Conservation (phyloP, 73 alveolate genomes). For the Paramecium sonneborni region DNA sequence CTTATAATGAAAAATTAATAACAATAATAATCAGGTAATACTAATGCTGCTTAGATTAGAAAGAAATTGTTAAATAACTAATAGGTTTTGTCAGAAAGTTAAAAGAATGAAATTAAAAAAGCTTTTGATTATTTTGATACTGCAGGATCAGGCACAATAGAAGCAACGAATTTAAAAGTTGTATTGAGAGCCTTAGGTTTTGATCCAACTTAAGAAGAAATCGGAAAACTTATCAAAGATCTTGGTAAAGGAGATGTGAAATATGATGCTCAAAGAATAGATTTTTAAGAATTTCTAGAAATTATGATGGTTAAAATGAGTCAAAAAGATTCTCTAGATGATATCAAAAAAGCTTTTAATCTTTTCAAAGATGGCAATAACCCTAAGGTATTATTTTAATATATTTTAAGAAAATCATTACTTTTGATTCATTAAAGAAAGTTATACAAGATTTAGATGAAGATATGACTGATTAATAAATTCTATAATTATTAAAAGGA, state of each 20-base stretch:
- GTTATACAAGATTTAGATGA: conserved; percentile 93
- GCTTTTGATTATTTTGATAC: conserved; percentile 98
- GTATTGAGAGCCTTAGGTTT: conserved; percentile 97
- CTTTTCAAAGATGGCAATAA: conserved; percentile 84
- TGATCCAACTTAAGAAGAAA: conserved; percentile 97
- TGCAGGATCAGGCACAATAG: conserved; percentile 96
- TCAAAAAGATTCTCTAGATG: conserved; percentile 90
- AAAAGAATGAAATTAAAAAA: conserved; percentile 95
- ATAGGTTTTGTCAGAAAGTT: conserved; percentile 86
- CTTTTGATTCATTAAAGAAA: conserved; percentile 83
- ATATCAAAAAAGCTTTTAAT: conserved; percentile 89
- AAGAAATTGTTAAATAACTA: conserved; percentile 54
- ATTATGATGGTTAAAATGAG: conserved; percentile 97
- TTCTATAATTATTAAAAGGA: conserved; percentile 60
- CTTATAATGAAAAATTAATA: background rate
- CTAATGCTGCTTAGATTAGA: background rate
- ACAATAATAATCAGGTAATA: background rate
- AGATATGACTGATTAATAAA: conserved; percentile 88
- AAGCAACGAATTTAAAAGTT: conserved; percentile 95
- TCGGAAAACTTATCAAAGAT: conserved; percentile 86
- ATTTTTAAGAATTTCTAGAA: conserved; percentile 95
- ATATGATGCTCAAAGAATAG: conserved; percentile 91
- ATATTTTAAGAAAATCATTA: conserved; percentile 62
- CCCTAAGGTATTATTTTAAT: conserved; percentile 67
- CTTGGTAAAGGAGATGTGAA: conserved; percentile 86